A percentile compares a stretch with the other conserved stretches of the same genome.
Conservation (phyloP, 176 grass and related monocot species). For the Oryza officinalis region DNA sequence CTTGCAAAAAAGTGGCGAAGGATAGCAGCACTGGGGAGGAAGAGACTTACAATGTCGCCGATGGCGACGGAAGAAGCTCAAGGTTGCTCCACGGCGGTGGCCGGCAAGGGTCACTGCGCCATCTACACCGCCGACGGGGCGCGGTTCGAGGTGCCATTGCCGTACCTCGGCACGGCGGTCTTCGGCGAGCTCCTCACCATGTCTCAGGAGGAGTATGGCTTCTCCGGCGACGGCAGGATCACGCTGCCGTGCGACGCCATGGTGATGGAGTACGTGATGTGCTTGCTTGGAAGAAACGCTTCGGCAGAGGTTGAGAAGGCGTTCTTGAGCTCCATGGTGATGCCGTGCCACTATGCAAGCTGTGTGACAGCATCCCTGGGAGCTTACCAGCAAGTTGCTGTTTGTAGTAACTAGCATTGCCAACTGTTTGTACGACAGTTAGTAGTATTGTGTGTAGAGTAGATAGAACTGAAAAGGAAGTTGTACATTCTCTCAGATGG, state of each 20-base stretch:
- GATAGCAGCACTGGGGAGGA: slow-evolving; percentile 33
- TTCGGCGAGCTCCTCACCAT: slow-evolving; percentile 36
- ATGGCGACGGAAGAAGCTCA: neutral
- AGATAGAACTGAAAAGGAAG: neutral
- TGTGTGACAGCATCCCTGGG: neutral
- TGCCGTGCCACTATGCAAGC: slow-evolving; percentile 34
- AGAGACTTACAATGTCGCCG: neutral
- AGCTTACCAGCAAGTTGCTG: slow-evolving; percentile 26
- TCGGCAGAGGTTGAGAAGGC: slow-evolving; percentile 53
- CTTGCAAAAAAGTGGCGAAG: slow-evolving; percentile 53
- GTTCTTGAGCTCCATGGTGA: slow-evolving; percentile 46
- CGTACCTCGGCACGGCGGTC: slow-evolving; percentile 23
- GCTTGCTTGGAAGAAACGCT: slow-evolving; percentile 43
- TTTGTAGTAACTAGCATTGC: neutral
- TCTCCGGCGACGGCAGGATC: slow-evolving; percentile 47
- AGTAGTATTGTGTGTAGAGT: neutral
- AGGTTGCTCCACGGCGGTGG: slow-evolving; percentile 3
- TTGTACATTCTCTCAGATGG: neutral
- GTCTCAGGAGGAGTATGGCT: slow-evolving; percentile 37
- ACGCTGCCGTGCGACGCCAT: slow-evolving; percentile 53
- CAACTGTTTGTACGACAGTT: neutral
- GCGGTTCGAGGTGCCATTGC: slow-evolving; percentile 41
- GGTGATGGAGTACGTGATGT: slow-evolving; percentile 51
- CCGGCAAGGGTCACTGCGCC: slow-evolving; percentile 30
- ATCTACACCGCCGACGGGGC: slow-evolving; percentile 36